phyloP scores from a whole-genome alignment of 352 stramenopile genomes.

The Phytophthora rubi region DNA sequence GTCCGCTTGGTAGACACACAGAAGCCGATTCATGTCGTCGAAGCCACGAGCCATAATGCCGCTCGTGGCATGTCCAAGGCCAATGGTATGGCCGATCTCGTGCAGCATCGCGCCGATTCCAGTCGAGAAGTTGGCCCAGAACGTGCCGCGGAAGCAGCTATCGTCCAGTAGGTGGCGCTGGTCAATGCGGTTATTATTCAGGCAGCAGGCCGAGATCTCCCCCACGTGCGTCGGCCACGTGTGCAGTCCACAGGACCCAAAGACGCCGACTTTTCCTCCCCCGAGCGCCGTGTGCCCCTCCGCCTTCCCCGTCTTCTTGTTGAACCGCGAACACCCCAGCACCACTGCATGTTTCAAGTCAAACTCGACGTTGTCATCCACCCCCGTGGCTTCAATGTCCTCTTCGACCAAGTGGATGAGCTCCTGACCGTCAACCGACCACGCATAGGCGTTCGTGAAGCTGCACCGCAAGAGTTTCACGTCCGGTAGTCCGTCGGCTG shows the following conservation, averaged over 20 bases:
- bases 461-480: conserved; percentile 61
- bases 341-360: conserved; percentile 77
- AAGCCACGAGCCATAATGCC: conserved; percentile 79
- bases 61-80: conserved; percentile 56
- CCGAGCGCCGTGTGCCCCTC: conserved; percentile 69
- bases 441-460: conserved; percentile 60
- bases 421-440: conserved; percentile 60
- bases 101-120: conserved; percentile 72
- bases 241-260: conserved; percentile 73
- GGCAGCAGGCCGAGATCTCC: conserved; percentile 55
- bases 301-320: conserved; percentile 49
- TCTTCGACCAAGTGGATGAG: conserved; percentile 59
- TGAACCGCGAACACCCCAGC: conserved; percentile 71
- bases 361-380: conserved; percentile 37
- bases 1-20: conserved; percentile 52
- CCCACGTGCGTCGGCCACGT: conserved; percentile 59
- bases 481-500: conserved; percentile 53
- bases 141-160: conserved; percentile 63
- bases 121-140: conserved; percentile 71
- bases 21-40: conserved; percentile 74
- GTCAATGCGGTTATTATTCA: conserved; percentile 70
- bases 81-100: conserved; percentile 69
- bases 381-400: conserved; percentile 51
- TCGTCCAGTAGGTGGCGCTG: conserved; percentile 56
- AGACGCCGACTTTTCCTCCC: conserved; percentile 62